Conservation (phyloP, 2,329 filamentous ascomycete genomes). For the Akanthomyces lecanii region DNA sequence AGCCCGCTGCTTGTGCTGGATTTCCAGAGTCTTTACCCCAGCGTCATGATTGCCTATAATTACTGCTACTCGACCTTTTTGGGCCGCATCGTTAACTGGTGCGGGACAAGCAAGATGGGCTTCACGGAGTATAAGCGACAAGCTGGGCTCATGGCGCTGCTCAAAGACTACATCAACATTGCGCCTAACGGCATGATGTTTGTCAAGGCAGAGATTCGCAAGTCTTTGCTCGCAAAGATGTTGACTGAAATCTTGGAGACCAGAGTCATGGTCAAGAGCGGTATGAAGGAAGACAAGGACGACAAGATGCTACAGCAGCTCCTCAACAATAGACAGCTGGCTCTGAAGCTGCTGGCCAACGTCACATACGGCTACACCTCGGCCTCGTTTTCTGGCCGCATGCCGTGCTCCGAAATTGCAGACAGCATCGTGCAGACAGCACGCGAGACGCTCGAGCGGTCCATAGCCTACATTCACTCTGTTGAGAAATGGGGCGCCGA, state of each 20-base stretch:
- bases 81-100: constrained; percentile 79
- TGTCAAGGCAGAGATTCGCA: constrained; percentile 76
- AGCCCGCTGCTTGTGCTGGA: constrained; percentile 88
- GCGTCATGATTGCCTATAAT: constrained; percentile 98
- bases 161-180: constrained; percentile 85
- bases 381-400: constrained; percentile 90
- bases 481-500: constrained; percentile 86
- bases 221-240: constrained; percentile 93
- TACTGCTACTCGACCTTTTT: constrained; percentile 98
- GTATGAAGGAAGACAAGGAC: constrained; percentile 90
- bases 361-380: constrained; percentile 98
- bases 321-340: constrained; percentile 88
- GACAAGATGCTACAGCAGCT: constrained; percentile 82
- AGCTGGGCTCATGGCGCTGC: constrained; percentile 66
- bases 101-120: constrained; percentile 91
- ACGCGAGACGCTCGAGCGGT: constrained; percentile 88
- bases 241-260: constrained; percentile 92
- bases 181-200: constrained; percentile 98
- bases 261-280: constrained; percentile 93
- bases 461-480: constrained; percentile 88
- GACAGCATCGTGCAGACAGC: constrained; percentile 97
- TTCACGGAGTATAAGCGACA: constrained; percentile 83
- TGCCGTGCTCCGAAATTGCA: constrained; percentile 97
- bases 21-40: constrained; percentile 94
- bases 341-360: constrained; percentile 94